Evolutionary conservation across 441 rosid genomes (phyloP).

Genomic region (Aquilaria agallochum): DNA sequence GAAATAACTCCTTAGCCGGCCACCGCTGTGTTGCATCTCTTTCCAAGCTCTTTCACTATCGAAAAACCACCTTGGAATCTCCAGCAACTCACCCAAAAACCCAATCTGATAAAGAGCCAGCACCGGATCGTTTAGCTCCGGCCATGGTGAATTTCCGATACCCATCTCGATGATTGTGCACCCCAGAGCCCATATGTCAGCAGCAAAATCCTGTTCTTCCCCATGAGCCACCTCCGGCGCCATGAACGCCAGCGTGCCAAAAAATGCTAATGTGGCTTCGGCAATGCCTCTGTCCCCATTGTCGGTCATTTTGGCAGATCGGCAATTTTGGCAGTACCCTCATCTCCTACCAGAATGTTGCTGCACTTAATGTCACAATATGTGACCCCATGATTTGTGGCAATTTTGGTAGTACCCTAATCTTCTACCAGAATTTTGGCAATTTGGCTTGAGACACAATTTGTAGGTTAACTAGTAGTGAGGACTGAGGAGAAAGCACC

Average conservation of each 20-base stretch:
- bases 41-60: conserved; percentile 46
- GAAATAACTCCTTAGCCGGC: conserved; percentile 50
- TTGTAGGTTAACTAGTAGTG: no score
- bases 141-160: no score
- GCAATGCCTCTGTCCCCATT: not conserved
- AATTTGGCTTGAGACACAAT: no score
- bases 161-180: conserved; percentile 34
- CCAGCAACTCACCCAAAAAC: conserved; percentile 58
- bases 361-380: conserved; percentile 77
- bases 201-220: conserved; percentile 13
- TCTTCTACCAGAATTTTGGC: no score
- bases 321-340: conserved; percentile 6
- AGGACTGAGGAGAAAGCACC: no score
- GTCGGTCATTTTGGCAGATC: conserved; percentile 12
- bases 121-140: no score
- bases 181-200: conserved; percentile 20
- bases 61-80: conserved; percentile 55
- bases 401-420: no score
- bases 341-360: conserved; percentile 15
- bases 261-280: not conserved
- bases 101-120: conserved; percentile 67
- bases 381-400: conserved; percentile 29
- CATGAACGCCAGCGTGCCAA: conserved; percentile 89
- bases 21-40: conserved; percentile 58
- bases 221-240: conserved; percentile 17